phyloP scores from a whole-genome alignment of 495 filamentous ascomycete species.

The Baudoinia panamericana region DNA sequence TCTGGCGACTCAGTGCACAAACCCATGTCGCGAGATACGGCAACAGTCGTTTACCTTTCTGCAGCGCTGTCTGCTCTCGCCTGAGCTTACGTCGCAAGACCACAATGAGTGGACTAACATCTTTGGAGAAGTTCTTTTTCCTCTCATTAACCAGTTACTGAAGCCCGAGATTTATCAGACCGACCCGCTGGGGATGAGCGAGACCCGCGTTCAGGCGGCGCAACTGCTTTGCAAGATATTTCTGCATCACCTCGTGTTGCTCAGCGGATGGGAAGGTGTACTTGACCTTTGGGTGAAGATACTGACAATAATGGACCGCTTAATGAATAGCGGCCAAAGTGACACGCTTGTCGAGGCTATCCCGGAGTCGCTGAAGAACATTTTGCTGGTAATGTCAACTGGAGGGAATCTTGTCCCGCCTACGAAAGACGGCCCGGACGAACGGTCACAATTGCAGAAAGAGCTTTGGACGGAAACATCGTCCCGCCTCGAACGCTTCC shows the following conservation, averaged over 20 bases:
- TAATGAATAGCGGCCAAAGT: conserved; percentile 74
- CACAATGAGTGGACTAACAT: conserved; percentile 89
- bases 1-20: conserved; percentile 78
- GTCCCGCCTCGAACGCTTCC: conserved; percentile 78
- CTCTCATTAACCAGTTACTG: conserved; percentile 74
- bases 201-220: conserved; percentile 84
- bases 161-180: conserved; percentile 94
- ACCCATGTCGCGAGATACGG: conserved; percentile 87
- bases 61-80: conserved; percentile 72
- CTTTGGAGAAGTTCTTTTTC: conserved; percentile 88
- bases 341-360: conserved; percentile 67
- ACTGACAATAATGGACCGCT: conserved; percentile 83
- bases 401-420: conserved; percentile 60
- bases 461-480: conserved; percentile 69
- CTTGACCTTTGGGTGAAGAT: conserved; percentile 86
- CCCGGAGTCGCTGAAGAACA: conserved; percentile 90
- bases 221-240: conserved; percentile 90
- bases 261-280: conserved; percentile 82
- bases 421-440: conserved; percentile 23
- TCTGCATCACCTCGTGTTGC: conserved; percentile 76
- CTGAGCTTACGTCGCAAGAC: conserved; percentile 60
- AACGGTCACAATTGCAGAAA: conserved; percentile 34
- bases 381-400: conserved; percentile 87
- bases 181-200: conserved; percentile 86
- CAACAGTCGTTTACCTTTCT: conserved; percentile 77